Conservation (phyloP, 768 basidiomycete species). For the Pleurotus tuoliensis region DNA sequence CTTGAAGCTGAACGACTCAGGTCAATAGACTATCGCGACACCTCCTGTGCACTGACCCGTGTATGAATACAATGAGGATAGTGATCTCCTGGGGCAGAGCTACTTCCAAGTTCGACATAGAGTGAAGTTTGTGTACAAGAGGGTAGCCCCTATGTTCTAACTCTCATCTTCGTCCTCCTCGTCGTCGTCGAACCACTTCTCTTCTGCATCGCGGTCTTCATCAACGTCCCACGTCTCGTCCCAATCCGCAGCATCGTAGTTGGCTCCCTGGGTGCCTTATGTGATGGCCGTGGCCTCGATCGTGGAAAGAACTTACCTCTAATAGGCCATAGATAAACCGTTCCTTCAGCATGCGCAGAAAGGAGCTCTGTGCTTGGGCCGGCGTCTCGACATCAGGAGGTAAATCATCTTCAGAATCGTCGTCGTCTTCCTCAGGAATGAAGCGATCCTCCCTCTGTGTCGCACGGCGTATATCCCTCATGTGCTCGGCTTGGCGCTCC, state of each 20-base stretch:
- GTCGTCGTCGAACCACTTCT: conserved; percentile 1
- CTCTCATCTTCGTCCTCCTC: background rate
- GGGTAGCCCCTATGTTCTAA: too few species aligned
- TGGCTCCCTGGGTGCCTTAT: background rate
- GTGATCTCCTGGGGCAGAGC: conserved; percentile 30
- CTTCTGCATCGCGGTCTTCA: background rate
- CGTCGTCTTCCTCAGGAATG: conserved; percentile 68
- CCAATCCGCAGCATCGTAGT: conserved; percentile 5
- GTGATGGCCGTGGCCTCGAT: background rate
- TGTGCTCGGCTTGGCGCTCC: conserved; percentile 66
- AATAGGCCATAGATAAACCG: conserved; percentile 73
- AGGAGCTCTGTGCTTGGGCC: conserved; percentile 45
- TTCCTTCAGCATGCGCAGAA: conserved; percentile 63
- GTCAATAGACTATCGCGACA: too few species aligned
- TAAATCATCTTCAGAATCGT: conserved; percentile 39
- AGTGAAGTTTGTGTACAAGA: too few species aligned
- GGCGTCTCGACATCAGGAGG: conserved; percentile 37
- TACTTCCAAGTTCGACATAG: too few species aligned
- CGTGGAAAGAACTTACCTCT: conserved; percentile 43
- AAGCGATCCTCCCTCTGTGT: conserved; percentile 36
- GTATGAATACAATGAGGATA: conserved; percentile 72
- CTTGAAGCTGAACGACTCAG: conserved; percentile 40
- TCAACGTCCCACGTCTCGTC: conserved; percentile 2
- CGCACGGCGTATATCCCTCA: conserved; percentile 42
- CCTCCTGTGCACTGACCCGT: conserved; percentile 37